A percentile compares a stretch with the other conserved stretches of the same genome.
Evolutionary conservation across 257 asterid genomes (phyloP).

Genomic region (Nicotiana undulata): DNA sequence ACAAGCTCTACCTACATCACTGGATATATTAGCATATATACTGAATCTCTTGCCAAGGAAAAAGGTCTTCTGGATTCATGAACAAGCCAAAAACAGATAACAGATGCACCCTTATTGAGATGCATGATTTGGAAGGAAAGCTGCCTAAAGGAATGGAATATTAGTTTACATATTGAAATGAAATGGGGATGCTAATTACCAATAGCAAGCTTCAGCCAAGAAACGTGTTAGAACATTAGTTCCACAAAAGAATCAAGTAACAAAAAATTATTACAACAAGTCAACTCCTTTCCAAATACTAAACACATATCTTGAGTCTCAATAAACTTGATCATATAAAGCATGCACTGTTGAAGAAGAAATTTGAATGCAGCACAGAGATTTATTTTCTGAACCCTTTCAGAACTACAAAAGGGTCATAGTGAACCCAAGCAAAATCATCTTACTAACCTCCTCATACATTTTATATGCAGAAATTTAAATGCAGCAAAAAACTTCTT

Average conservation of each 20-base stretch:
- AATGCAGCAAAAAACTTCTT: background rate
- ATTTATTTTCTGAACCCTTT: background rate
- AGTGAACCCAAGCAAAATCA: background rate
- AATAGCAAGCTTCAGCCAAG: background rate
- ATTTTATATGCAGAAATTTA: background rate
- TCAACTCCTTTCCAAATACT: background rate
- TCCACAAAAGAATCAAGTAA: background rate
- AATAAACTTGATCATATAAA: background rate
- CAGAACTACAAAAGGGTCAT: background rate
- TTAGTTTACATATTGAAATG: background rate
- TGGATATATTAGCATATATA: slow-evolving; percentile 3
- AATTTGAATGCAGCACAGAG: background rate
- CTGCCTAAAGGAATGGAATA: background rate
- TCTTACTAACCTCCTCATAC: background rate
- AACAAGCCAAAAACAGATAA: background rate
- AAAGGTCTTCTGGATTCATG: background rate
- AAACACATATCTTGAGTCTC: background rate
- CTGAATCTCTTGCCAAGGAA: background rate
- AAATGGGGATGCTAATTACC: background rate
- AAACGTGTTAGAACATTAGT: background rate
- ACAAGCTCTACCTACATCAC: slow-evolving; percentile 68
- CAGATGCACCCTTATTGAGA: background rate
- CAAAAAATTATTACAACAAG: background rate
- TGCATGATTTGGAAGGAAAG: background rate
- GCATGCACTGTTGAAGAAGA: background rate